Evolutionary conservation across 2,329 filamentous ascomycete species (phyloP), one percentile per base, ranked within the genome.

Genomic region (Eutypa lata): DNA sequence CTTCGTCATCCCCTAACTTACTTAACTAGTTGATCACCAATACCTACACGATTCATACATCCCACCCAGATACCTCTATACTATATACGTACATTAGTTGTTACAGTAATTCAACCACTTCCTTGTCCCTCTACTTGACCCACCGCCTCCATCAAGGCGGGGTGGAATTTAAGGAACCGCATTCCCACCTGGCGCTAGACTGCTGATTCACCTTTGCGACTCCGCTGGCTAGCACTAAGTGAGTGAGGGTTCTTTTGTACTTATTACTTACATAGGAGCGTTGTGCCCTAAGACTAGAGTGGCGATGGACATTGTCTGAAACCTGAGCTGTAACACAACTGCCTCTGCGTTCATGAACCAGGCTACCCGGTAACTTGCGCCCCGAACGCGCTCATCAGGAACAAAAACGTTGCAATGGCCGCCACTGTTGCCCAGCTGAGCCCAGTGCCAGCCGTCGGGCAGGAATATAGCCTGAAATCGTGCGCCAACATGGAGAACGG

Each of bases 391-490:
- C 42, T 26, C 42, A n/a, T 16, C 42, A 45, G 42, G 22, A 45
- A 42, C 6, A 2, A 42, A 18, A 19, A 21, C 26, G 38, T 45
- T n/a, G 42, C 49, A 28, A 69, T 69, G 67, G 67, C 67, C 49
- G 67, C 67, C 18, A 69, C 65, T 46, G 65, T 69, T 47, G 66
- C 66, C 7, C 65, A 60, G 33, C 59, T 56, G n/a, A 58, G 55
- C 48, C 56, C 57, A 24, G 53, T 62, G 40, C 57, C 61, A 21
- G 57, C 58, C 40, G 54, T 60, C 16, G 53, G 52, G 54, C 61
- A 60, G 51, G 58, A 62, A 47, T 61, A 60, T 53, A 58, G 57
- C 44, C 37, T 61, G 22, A 55, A 50, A 31, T 51, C 62, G 47
- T 54, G 63, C 54, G 53, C 57, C 26, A 60, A 59, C 22, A 47